A percentile compares a stretch with the other conserved stretches of the same genome.
These are phyloP conservation scores for Stygiomarasmius scandens DNA, from an alignment of 1,284 basidiomycete species.

Conservation along the genomic window DNA sequence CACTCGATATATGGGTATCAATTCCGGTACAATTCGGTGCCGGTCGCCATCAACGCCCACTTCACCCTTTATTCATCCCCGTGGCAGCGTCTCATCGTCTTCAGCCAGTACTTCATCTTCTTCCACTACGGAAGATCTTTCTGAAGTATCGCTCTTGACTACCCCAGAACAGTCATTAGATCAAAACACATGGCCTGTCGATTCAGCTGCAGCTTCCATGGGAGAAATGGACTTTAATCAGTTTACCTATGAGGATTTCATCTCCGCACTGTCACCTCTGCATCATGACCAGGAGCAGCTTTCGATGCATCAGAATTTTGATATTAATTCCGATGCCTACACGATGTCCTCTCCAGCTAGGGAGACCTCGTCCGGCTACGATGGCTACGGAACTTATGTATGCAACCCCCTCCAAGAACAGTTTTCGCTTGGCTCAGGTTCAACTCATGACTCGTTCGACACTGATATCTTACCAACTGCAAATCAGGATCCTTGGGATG, in stretches of 20 bases:
- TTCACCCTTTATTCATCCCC: neutral
- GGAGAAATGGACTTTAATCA: neutral
- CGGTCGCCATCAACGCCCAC: neutral
- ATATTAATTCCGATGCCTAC: no score
- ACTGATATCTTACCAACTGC: neutral
- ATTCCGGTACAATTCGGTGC: neutral
- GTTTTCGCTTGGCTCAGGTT: neutral
- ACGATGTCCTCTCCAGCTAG: no score
- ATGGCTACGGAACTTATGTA: no score
- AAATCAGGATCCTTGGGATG: no score
- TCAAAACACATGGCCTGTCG: neutral
- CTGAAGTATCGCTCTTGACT: neutral
- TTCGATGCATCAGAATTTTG: neutral
- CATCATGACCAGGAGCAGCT: neutral
- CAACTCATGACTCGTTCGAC: neutral
- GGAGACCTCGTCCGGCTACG: no score
- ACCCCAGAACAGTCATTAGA: neutral
- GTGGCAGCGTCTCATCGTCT: neutral
- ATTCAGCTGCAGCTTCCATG: neutral
- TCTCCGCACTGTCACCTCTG: neutral
- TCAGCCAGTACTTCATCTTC: neutral
- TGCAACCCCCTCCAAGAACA: no score
- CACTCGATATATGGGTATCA: neutral
- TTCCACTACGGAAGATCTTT: neutral
- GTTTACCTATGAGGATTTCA: neutral